These are phyloP conservation scores for Phylloporus sp. DNA, from an alignment of 768 basidiomycete species.

Conservation along the genomic window DNA sequence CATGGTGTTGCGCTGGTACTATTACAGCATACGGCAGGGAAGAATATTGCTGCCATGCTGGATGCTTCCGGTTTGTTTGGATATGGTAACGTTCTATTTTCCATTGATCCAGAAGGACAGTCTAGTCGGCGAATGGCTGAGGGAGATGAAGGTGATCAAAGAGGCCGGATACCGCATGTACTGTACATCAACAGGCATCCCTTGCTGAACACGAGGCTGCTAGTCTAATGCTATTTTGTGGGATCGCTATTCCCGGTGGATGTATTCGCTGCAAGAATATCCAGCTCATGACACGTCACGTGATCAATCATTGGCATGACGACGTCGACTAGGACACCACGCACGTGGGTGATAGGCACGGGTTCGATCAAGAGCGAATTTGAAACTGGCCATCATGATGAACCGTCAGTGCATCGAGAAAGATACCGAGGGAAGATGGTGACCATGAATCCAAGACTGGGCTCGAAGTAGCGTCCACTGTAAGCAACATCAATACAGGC, in stretches of 20 bases:
- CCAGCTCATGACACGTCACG: no score
- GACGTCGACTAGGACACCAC: no score
- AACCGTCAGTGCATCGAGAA: no score
- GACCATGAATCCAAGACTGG: no score
- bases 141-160: slow-evolving; percentile 19
- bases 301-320: no score
- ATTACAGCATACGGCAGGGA: slow-evolving; percentile 48
- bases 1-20: slow-evolving; percentile 57
- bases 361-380: no score
- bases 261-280: no score
- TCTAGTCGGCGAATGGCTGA: slow-evolving; percentile 19
- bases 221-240: slow-evolving; percentile 38
- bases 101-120: slow-evolving; percentile 39
- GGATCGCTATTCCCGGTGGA: background rate
- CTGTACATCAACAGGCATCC: slow-evolving; percentile 76
- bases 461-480: background rate
- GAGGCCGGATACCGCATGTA: slow-evolving; percentile 41
- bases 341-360: no score
- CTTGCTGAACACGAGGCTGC: slow-evolving; percentile 67
- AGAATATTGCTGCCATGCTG: slow-evolving; percentile 51
- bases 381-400: no score
- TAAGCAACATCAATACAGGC: background rate
- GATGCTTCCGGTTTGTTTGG: slow-evolving; percentile 44
- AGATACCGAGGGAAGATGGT: no score
- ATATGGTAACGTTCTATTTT: slow-evolving; percentile 46